Evolutionary conservation across 2,329 filamentous ascomycete species (phyloP), one percentile per base, ranked within the genome.

Genomic region (Aureobasidium sp.): DNA sequence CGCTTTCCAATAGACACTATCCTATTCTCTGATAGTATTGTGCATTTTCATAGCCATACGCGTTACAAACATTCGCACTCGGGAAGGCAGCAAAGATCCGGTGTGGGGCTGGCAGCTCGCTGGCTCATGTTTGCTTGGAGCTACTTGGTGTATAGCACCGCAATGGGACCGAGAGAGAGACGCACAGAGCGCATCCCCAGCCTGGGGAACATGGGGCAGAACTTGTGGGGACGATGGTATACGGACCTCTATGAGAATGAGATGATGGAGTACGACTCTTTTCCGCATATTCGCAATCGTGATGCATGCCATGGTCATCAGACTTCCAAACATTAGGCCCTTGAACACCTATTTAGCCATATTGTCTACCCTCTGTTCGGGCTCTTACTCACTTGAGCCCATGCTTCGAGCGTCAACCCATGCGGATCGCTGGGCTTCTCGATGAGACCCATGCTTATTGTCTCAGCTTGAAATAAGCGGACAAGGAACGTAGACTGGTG

Each of bases 231-330:
- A 82, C 77, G 85, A 53, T 81, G 64, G 85, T 76, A 62, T 61
- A 52, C 70, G 52, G 68, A 78, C 78, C 70, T 80, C 78, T 50
- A 80, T 68, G n/a, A 80, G 68, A 70, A 81, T 80, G 51, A 81
- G 70, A 68, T 80, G 80, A 68, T 81, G 79, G 63, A 81, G 69
- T 34, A 80, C 66, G 10, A 80, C 76, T 42, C 74, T 72, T 65
- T 72, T 70, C 41, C 78, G 72, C 78, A 80, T 80, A 65, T 81
- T 81, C 27, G 77, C 75, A 32, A 80, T 67, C 20, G 78, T 78
- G 47, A 80, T 75, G 64, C 75, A 78, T 20, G 72, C 70, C 77
- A 81, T 79, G 53, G 80, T 76, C 63, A 80, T 71, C 36, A 80
- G 70, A 13, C 73, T 72, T 12, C 73, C 73, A 46, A 70, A 66